Evolutionary conservation across 1,139 yeast species (phyloP), one percentile per base, ranked within the genome.

Genomic region (Pichia sp.): DNA sequence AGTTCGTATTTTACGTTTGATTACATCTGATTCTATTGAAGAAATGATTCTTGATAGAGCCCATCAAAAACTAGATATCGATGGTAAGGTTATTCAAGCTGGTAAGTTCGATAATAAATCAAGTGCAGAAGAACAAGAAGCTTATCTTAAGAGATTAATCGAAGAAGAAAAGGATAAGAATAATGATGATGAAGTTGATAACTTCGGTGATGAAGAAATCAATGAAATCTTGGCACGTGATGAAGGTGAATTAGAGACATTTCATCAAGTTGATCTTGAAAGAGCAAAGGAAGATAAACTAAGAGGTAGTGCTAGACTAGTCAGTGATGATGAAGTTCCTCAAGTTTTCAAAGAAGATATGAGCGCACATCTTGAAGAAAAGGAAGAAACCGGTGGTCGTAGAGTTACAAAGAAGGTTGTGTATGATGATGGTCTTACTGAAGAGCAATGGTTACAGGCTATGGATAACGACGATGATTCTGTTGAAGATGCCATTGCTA

Each of bases 31-130:
- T 58, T 85, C 95, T 0, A 88, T 86, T 15, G 96, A 87, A 67
- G 94, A 87, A 64, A 83, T 83, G 62, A 85, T 87, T 58, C 70
- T 86, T 52, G 94, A 85, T 59, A 77, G 89, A 63, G 95, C 95
- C 2, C 89, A 84, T 58, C 85, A 84, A 47, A 87, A 87, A 63
- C 72, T 86, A 60, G 93, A 86, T 60, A 85, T 87, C 56, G 96
- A 87, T 65, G 95, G 95, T 48, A 85, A 87, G 62, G 94, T 87
- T 53, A 87, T 87, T 63, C 94, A 85, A 65, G 94, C 93, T 3
- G 95, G 94, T 75, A 85, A 85, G 59, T 85, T 85, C 55, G 94
- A 84, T 67, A 85, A 85, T 61, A 85, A 85, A 61, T 84, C 91
- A 2, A 83, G 91, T 4, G 75, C 91, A 0, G 93, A 85, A 65